Evolutionary conservation across 177 flowering plant genomes (phyloP).

Genomic region (Vitis hybrid): DNA sequence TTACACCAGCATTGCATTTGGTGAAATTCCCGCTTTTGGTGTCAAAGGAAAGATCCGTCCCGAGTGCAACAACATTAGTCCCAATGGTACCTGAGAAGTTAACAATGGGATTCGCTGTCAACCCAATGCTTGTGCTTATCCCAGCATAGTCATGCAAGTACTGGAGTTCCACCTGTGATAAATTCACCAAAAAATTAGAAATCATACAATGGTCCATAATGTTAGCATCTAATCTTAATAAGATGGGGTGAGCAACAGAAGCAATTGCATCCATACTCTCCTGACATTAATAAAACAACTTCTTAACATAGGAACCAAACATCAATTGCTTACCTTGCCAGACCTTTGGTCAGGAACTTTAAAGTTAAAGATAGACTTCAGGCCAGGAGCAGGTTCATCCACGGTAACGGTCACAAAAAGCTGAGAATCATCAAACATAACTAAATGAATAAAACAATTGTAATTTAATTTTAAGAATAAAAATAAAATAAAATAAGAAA

Average conservation of each 20-base stretch:
- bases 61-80: slow-evolving; percentile 47
- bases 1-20: slow-evolving; percentile 74
- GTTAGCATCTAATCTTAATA: too few relatives aligned
- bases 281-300: too few relatives aligned
- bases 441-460: too few relatives aligned
- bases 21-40: slow-evolving; percentile 55
- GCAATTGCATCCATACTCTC: neutral
- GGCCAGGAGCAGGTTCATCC: slow-evolving; percentile 78
- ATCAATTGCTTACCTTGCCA: slow-evolving; percentile 58
- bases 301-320: neutral
- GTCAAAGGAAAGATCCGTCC: slow-evolving; percentile 80
- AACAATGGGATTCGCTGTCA: slow-evolving; percentile 78
- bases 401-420: slow-evolving; percentile 64
- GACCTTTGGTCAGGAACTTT: slow-evolving; percentile 79
- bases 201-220: slow-evolving; percentile 1
- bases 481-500: slow-evolving; percentile 3
- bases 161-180: slow-evolving; percentile 68
- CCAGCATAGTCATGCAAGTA: slow-evolving; percentile 69
- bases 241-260: neutral
- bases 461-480: too few relatives aligned
- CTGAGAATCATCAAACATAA: slow-evolving; percentile 33
- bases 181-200: neutral
- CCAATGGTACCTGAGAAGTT: slow-evolving; percentile 85
- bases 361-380: slow-evolving; percentile 71
- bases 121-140: slow-evolving; percentile 69